phyloP scores from a whole-genome alignment of 371 early-diverging fungal species.

The Mortierella sp. region DNA sequence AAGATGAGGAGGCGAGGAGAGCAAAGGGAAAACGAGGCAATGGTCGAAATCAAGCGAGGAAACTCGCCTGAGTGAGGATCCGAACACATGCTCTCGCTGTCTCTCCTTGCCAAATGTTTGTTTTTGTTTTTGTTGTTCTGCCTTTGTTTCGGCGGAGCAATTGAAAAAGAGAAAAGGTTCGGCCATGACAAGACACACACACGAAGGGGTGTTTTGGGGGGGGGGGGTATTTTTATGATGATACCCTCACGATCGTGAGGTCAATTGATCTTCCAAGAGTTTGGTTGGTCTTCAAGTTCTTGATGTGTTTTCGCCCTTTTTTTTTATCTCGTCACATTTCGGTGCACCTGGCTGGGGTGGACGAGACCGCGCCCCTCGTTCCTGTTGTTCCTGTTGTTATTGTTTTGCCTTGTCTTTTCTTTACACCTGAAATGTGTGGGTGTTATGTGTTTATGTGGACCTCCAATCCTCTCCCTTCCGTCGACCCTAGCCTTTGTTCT shows the following conservation, averaged over 20 bases:
- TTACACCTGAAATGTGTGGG: neutral
- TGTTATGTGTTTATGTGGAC: neutral
- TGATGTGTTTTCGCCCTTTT: slow-evolving; percentile 5
- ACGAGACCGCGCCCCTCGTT: neutral
- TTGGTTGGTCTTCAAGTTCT: neutral
- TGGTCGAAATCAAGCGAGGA: neutral
- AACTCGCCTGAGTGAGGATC: neutral
- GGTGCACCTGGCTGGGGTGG: neutral
- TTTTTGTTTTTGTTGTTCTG: neutral
- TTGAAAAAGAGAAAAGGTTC: neutral
- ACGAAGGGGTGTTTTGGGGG: neutral
- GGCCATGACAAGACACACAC: neutral
- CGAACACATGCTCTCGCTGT: neutral
- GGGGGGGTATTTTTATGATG: neutral
- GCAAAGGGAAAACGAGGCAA: neutral
- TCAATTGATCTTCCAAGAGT: slow-evolving; percentile 9
- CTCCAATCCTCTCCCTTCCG: neutral
- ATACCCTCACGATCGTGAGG: neutral
- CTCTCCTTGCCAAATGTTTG: neutral
- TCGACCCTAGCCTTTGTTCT: neutral
- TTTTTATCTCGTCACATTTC: neutral
- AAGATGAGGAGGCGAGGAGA: neutral
- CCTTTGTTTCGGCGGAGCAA: neutral
- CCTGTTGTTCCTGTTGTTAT: neutral
- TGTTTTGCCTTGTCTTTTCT: neutral